Evolutionary conservation across 441 rosid genomes (phyloP).

Genomic region (Biscutella laevigata): DNA sequence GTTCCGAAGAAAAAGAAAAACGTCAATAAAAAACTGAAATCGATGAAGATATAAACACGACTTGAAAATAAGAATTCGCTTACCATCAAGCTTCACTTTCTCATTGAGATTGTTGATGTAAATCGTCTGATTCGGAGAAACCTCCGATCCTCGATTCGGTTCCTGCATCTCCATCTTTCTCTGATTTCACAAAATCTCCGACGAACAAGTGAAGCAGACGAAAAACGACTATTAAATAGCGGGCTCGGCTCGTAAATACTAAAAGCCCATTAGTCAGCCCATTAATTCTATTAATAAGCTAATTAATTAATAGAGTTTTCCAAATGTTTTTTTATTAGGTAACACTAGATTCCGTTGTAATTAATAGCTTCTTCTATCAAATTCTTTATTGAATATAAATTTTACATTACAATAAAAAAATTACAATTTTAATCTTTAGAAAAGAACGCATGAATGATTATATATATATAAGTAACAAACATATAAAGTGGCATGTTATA

Average conservation of each 20-base stretch:
- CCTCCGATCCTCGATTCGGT: conserved; percentile 44
- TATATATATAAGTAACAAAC: not conserved
- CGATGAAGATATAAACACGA: not conserved
- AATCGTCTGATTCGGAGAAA: conserved; percentile 60
- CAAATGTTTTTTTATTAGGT: too few relatives aligned
- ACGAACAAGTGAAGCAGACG: too few relatives aligned
- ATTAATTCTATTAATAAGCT: not conserved
- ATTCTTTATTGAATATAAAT: too few relatives aligned
- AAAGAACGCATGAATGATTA: conserved; percentile 16
- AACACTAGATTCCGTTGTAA: too few relatives aligned
- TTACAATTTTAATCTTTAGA: too few relatives aligned
- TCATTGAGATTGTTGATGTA: conserved; percentile 97
- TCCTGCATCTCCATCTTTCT: conserved; percentile 42
- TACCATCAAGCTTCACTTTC: conserved; percentile 85
- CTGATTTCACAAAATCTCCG: not conserved
- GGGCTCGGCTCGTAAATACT: too few relatives aligned
- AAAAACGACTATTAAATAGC: too few relatives aligned
- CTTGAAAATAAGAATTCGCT: not conserved
- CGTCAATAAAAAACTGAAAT: not conserved
- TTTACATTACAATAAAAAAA: too few relatives aligned
- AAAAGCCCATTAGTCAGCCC: conserved; percentile 1
- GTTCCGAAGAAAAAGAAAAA: not conserved
- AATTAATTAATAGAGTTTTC: not conserved
- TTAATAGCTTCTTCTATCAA: too few relatives aligned
- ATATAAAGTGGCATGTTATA: not conserved